Conservation (phyloP, 805 yeast species). For the Metschnikowia aberdeeniae region DNA sequence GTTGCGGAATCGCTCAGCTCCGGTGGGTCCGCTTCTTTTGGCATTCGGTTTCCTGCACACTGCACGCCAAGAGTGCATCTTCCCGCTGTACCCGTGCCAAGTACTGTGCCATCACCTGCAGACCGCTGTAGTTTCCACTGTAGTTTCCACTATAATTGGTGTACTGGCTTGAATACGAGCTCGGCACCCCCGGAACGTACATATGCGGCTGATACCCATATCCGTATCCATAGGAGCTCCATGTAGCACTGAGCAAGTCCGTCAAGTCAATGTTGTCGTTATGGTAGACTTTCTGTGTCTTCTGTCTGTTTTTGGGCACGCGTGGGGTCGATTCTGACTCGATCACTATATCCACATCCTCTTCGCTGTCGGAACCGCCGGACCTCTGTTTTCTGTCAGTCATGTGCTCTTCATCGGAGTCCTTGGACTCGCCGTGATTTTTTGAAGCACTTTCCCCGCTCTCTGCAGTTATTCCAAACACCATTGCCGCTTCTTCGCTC, state of each 20-base stretch:
- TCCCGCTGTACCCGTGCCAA: constrained; percentile 70
- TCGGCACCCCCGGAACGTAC: neutral
- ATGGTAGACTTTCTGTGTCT: constrained; percentile 12
- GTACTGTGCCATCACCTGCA: constrained; percentile 76
- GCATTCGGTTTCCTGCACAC: neutral
- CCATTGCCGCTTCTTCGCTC: constrained; percentile 39
- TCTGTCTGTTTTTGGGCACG: neutral
- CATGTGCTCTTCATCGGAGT: neutral
- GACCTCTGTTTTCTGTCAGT: neutral
- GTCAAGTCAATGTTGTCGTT: constrained; percentile 7
- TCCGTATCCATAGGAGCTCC: constrained; percentile 8
- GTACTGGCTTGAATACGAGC: constrained; percentile 5
- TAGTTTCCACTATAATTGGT: neutral
- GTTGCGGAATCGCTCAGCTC: neutral
- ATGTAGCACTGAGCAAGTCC: constrained; percentile 7
- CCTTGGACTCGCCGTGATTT: neutral
- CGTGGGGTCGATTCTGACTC: constrained; percentile 23
- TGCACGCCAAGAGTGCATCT: constrained; percentile 44
- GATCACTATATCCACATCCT: constrained; percentile 37
- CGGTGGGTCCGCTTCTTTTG: neutral
- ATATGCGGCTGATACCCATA: neutral
- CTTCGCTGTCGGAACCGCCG: constrained; percentile 24
- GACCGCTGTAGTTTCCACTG: constrained; percentile 34
- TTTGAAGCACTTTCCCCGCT: neutral
- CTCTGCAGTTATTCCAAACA: constrained; percentile 36